These are phyloP conservation scores for Ophiocordyceps polyrhachis-furcata DNA, from an alignment of 2,329 filamentous ascomycete genomes.

Conservation along the genomic window DNA sequence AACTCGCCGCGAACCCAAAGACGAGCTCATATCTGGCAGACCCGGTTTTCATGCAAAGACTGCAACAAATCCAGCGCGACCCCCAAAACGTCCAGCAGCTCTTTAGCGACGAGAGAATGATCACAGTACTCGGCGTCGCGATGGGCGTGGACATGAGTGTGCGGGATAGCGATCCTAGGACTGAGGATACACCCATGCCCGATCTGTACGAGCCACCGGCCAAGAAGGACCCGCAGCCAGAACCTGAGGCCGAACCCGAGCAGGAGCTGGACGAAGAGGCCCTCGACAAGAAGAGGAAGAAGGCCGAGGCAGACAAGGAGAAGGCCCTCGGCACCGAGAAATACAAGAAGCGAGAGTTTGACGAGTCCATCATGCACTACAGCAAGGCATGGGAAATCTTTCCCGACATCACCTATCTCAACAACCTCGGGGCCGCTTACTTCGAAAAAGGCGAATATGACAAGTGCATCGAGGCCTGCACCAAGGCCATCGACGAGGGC, in stretches of 20 bases:
- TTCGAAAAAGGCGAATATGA: conserved; percentile 95
- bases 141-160: conserved; percentile 79
- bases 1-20: conserved; percentile 89
- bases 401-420: conserved; percentile 96
- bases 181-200: conserved; percentile 54
- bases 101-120: conserved; percentile 77
- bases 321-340: conserved; percentile 85
- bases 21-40: conserved; percentile 68
- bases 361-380: conserved; percentile 88
- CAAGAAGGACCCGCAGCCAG: conserved; percentile 37
- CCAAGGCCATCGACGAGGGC: conserved; percentile 76
- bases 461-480: conserved; percentile 69
- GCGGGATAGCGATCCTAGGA: conserved; percentile 17
- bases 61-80: conserved; percentile 65
- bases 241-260: conserved; percentile 40
- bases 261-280: conserved; percentile 68
- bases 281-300: conserved; percentile 68
- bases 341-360: conserved; percentile 98
- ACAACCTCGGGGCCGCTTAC: conserved; percentile 84
- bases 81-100: conserved; percentile 61
- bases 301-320: conserved; percentile 82
- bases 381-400: conserved; percentile 80
- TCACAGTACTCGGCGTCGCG: conserved; percentile 83
- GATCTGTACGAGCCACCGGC: conserved; percentile 34
- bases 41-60: conserved; percentile 72